Conservation (phyloP, 164 flowering plant species). For the Magnolia kwangsiensis region DNA sequence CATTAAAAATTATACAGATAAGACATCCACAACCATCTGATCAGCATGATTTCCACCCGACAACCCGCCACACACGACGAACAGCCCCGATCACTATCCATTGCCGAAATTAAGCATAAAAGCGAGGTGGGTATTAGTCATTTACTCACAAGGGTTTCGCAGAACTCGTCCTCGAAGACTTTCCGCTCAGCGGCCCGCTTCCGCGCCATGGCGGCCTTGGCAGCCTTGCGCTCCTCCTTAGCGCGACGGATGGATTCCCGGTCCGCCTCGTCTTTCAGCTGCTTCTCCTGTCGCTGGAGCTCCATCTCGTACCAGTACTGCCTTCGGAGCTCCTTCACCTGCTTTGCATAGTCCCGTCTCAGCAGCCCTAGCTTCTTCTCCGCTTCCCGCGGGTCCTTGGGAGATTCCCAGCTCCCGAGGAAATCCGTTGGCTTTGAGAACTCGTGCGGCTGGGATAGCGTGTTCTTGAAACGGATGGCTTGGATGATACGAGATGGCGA, state of each 20-base stretch:
- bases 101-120: too few relatives aligned
- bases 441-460: conserved; percentile 30
- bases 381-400: conserved; percentile 63
- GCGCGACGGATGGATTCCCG: conserved; percentile 51
- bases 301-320: conserved; percentile 68
- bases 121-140: too few relatives aligned
- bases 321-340: conserved; percentile 59
- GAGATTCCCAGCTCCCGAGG: conserved; percentile 64
- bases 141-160: conserved; percentile 48
- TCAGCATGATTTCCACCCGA: too few relatives aligned
- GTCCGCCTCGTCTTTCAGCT: conserved; percentile 54
- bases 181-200: conserved; percentile 51
- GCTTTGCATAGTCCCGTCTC: conserved; percentile 59
- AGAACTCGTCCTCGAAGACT: conserved; percentile 58
- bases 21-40: too few relatives aligned
- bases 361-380: conserved; percentile 42
- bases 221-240: conserved; percentile 53
- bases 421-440: conserved; percentile 40
- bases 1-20: too few relatives aligned
- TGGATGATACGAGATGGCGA: conserved; percentile 3
- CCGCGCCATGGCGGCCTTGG: conserved; percentile 49
- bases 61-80: too few relatives aligned
- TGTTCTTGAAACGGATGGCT: conserved; percentile 12
- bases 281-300: conserved; percentile 51
- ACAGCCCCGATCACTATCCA: too few relatives aligned